These are phyloP conservation scores for Thraustotheca clavata DNA, from an alignment of 352 stramenopile genomes.

Conservation along the genomic window DNA sequence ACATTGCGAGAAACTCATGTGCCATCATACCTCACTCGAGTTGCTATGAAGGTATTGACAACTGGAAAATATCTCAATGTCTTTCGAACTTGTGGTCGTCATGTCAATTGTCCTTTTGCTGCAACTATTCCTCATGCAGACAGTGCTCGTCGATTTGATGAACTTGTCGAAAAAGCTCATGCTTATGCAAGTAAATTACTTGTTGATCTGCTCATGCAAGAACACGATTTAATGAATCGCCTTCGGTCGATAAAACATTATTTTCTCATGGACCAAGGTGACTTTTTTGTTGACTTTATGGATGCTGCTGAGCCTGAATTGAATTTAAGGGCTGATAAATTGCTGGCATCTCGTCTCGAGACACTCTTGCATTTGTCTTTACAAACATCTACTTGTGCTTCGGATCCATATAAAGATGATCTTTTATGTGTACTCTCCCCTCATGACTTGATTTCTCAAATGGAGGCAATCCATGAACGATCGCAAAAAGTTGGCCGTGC, in stretches of 20 bases:
- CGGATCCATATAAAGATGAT: slow-evolving; percentile 85
- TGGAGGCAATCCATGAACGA: slow-evolving; percentile 87
- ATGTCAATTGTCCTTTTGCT: slow-evolving; percentile 73
- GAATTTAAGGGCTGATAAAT: slow-evolving; percentile 74
- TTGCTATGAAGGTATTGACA: slow-evolving; percentile 80
- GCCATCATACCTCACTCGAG: slow-evolving; percentile 66
- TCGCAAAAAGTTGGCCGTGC: slow-evolving; percentile 50
- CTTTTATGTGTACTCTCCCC: slow-evolving; percentile 81
- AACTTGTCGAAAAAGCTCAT: slow-evolving; percentile 79
- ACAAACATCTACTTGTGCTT: slow-evolving; percentile 87
- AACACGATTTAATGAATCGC: slow-evolving; percentile 71
- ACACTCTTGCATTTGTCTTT: slow-evolving; percentile 91
- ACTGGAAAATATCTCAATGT: slow-evolving; percentile 92
- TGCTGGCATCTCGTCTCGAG: slow-evolving; percentile 86
- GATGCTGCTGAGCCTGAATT: slow-evolving; percentile 94
- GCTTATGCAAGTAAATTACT: slow-evolving; percentile 67
- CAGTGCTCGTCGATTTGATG: slow-evolving; percentile 66
- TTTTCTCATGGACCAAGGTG: slow-evolving; percentile 97
- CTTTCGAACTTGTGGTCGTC: slow-evolving; percentile 68
- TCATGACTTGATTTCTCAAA: slow-evolving; percentile 86
- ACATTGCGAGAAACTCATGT: slow-evolving; percentile 69
- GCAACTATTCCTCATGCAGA: slow-evolving; percentile 52
- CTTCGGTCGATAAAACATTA: slow-evolving; percentile 93
- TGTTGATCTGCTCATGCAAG: slow-evolving; percentile 68
- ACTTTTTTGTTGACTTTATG: slow-evolving; percentile 98